Base-by-base conservation (phyloP, 2,329 filamentous ascomycete species). In the Drechslerella stenobrocha region DNA sequence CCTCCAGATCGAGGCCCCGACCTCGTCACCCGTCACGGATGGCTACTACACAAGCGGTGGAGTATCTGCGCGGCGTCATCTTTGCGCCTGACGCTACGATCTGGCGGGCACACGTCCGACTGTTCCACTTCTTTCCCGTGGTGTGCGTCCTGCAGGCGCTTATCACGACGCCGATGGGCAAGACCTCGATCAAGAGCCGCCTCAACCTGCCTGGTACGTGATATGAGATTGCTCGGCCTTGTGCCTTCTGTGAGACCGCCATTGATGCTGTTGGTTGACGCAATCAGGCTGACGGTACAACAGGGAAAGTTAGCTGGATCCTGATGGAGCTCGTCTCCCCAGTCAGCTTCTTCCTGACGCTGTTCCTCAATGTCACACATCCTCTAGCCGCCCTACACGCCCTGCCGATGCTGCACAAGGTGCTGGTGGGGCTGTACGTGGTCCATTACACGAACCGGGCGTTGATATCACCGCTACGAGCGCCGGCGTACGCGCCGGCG, bases 401-500 rank as follows among this genome's bases (percentile, higher is more conserved):
- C 15, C 57, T 73, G 2, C 69, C 71, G 1, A 45, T 52, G 22
- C 56, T 56, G 11, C 85, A 88, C 0, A 90, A 89, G 13, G 86
- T 90, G 74, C 73, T 90, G 30, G 87, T 85, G 9, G 78, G 96
- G 63, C 76, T 93, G 57, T 96, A 96, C 78, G 84, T 87, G 72
- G 83, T 92, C 58, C 93, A 98, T 79, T 98, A 98, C 80, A 72
- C 84, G 74, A 95, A 98, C 81, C 89, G 93, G 70, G 91, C 93
- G 7, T 77, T 97, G 59, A 77, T 95, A 69, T 87, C 85, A 58
- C 92, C 93, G 1, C 79, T 95, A 61, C 80, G 92, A 78, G 84
- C 35, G 89, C 92, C 92, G 0, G 90, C 86, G 79, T 96, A 98
- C 87, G 90, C 90, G 2, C 92, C 92, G 6, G 88, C 96, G 71